Evolutionary conservation across 495 filamentous ascomycete species (phyloP), one percentile per base, ranked within the genome.

Genomic region (Aspergillus cristatus): DNA sequence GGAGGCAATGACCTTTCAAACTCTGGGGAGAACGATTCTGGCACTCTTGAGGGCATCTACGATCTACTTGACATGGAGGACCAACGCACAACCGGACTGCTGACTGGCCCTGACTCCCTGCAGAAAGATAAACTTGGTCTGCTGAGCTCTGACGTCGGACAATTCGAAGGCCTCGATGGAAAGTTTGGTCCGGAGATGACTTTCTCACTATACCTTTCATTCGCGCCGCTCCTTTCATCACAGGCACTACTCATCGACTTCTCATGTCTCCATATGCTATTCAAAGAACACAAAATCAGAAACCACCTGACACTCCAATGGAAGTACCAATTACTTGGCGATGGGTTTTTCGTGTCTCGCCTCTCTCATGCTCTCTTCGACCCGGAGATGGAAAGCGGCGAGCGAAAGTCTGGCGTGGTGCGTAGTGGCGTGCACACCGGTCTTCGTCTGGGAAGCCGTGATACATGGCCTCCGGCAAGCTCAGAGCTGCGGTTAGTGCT

Each of bases 401-500:
- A 94, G 45, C 71, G 82, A 35, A 72, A 73, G 32, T 53, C 70
- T 12, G 83, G 84, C 3, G 74, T 79, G 14, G 70, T 81, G 12
- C 73, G 81, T 3, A 76, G 70, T 24, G 81, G 81, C 8, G 80
- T 79, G 7, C 67, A 70, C 32, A 89, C 93, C 65, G 91, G 91
- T 2, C 67, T 96, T 26, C 79, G 84, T 7, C 59, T 96, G 1
- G 84, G 81, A 6, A 78, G 68, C 13, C 72, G 86, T 40, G 75
- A 83, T 32, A 84, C 70, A 17, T 96, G 90, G 91, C 90, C 90
- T 16, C 90, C 91, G 6, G 86, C 87, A 22, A 91, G 84, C 55
- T 94, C 87, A 4, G 91, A 98, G 49, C 65, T 98, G 18, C 78
- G 86, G 1, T 68, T 96, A 2, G 86, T 85, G 11, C 67, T 98